A percentile compares a stretch with the other conserved stretches of the same genome.
These are phyloP conservation scores for Aaosphaeria arxii DNA, from an alignment of 2,329 filamentous ascomycete species.

Conservation along the genomic window DNA sequence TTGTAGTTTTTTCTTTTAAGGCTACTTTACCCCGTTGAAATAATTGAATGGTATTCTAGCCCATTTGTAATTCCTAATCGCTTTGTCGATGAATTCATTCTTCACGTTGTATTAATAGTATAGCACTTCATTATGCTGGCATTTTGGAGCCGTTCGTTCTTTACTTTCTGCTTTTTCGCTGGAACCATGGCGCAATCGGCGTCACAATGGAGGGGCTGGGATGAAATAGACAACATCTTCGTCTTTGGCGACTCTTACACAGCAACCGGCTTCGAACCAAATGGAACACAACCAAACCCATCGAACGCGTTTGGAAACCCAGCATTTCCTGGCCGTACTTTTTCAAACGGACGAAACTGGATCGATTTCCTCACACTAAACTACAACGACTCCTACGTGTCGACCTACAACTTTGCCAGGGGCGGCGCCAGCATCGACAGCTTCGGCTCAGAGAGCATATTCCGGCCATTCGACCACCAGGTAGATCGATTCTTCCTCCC, in stretches of 20 bases:
- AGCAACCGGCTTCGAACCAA: constrained; percentile 57
- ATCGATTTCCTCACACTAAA: constrained; percentile 44
- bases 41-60: too few relatives aligned
- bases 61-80: too few relatives aligned
- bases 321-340: constrained; percentile 40
- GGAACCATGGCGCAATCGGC: too few relatives aligned
- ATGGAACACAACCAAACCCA: constrained; percentile 49
- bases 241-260: constrained; percentile 56
- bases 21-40: too few relatives aligned
- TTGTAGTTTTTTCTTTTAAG: too few relatives aligned
- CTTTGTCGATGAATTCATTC: too few relatives aligned
- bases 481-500: background rate
- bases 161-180: too few relatives aligned
- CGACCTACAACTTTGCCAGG: constrained; percentile 53
- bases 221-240: background rate
- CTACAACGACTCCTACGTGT: constrained; percentile 41
- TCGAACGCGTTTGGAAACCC: constrained; percentile 63
- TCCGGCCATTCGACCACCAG: background rate
- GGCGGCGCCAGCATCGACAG: constrained; percentile 44
- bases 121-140: too few relatives aligned
- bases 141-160: too few relatives aligned
- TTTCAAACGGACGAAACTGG: constrained; percentile 53
- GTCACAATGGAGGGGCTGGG: background rate
- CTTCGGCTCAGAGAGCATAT: background rate
- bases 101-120: too few relatives aligned